These are phyloP conservation scores for Ajuga reptans DNA, from an alignment of 305 asterid species.

Conservation along the genomic window DNA sequence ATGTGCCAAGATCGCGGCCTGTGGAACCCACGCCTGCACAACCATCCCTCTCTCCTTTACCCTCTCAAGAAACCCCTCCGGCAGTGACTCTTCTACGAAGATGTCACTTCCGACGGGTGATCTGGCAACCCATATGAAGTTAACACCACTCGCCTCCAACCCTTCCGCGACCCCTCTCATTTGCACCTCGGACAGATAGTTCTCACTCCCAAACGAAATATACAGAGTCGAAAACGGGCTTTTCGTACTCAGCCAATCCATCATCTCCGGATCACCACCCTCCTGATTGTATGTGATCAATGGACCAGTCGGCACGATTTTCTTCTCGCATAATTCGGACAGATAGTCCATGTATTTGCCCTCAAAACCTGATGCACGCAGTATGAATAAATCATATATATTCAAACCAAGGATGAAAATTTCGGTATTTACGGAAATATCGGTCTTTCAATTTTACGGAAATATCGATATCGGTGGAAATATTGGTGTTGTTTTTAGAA, in stretches of 20 bases:
- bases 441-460: no score
- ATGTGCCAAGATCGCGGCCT: constrained; percentile 1
- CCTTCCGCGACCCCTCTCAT: constrained; percentile 20
- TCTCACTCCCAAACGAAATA: constrained; percentile 26
- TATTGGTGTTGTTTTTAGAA: no score
- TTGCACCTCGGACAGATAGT: constrained; percentile 15
- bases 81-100: background rate
- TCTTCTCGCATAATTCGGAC: background rate
- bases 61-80: constrained; percentile 6
- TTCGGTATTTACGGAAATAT: no score
- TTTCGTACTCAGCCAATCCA: constrained; percentile 14
- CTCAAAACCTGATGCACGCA: constrained; percentile 1
- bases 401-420: no score
- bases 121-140: constrained; percentile 26
- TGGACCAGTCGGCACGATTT: constrained; percentile 17
- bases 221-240: background rate
- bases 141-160: constrained; percentile 1
- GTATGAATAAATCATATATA: no score
- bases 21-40: constrained; percentile 11
- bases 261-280: background rate
- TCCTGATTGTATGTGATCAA: background rate
- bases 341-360: constrained; percentile 28
- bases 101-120: background rate
- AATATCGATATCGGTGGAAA: no score
- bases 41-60: background rate